Evolutionary conservation across 495 filamentous ascomycete species (phyloP), one percentile per base, ranked within the genome.

Genomic region (Aspergillus ellipticus): DNA sequence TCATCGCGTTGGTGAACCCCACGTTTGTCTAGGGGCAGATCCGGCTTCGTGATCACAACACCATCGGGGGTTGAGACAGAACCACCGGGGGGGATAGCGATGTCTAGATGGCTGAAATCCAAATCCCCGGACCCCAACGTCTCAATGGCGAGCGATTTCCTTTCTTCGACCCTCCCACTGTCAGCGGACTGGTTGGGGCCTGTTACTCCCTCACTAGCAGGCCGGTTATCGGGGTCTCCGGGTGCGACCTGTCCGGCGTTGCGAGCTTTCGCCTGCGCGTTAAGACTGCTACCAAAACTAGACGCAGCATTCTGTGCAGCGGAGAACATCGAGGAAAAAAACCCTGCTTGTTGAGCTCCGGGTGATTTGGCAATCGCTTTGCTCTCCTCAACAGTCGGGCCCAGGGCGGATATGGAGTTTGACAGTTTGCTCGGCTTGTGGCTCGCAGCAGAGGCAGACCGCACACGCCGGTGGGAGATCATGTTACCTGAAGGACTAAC

Each of bases 241-340:
- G 66, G 37, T 9, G 53, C 55, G 8, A 62, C 45, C 33, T 66
- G 65, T 15, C 72, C 69, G 19, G 56, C 57, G 22, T 57, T 72
- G 29, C 78, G 69, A 41, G 64, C 70, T 51, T 66, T 74, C 20
- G 74, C 59, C 26, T 72, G 78, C 1, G 69, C 81, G 57, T 90
- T 91, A 24, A 97, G 89, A 46, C 81, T 92, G 64, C 83, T 96
- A 59, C 82, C 92, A 4, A 99, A 64, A 2, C 84, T 85, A 60
- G 82, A 91, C n/a, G 94, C 93, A 37, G 95, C 93, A 72, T 89
- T 97, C 65, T 97, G 94, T 15, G 93, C 92, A 26, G 86, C 93
- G 28, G 90, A 91, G 62, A 98, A 89, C 65, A 97, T 87, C 15
- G 86, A 89, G 6, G 90, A 93, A 69, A 98, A 98, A 70, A 98